Evolutionary conservation across 768 basidiomycete species (phyloP).

Genomic region (Boletus rubroflammeus): DNA sequence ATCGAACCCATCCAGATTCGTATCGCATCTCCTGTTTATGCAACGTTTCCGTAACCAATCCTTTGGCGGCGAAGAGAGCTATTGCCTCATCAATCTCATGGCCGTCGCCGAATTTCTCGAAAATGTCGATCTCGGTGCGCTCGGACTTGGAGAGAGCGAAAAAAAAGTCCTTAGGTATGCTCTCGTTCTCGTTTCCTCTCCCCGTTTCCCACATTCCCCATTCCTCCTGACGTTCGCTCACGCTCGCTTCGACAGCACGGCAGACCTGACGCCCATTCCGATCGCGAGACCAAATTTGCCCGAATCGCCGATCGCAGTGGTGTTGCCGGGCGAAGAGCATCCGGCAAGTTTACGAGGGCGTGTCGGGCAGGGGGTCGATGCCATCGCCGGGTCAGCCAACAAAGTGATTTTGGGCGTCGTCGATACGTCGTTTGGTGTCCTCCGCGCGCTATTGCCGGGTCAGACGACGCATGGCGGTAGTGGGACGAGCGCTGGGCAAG

Average conservation of each 20-base stretch:
- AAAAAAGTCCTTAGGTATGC: conserved; percentile 54
- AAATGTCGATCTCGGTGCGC: conserved; percentile 80
- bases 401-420: conserved; percentile 80
- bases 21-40: conserved; percentile 45
- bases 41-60: conserved; percentile 30
- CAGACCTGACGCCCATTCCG: conserved; percentile 79
- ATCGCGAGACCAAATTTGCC: conserved; percentile 50
- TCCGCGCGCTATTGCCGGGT: conserved; percentile 70
- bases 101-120: conserved; percentile 96
- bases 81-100: conserved; percentile 91
- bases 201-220: no score
- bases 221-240: neutral
- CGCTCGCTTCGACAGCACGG: conserved; percentile 47
- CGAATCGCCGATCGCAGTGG: conserved; percentile 38
- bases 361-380: conserved; percentile 77
- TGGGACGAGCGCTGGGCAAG: conserved; percentile 18
- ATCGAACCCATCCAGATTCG: conserved; percentile 80
- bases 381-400: conserved; percentile 77
- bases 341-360: conserved; percentile 63
- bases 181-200: no score
- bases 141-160: conserved; percentile 61
- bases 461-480: conserved; percentile 9
- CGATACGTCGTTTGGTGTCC: conserved; percentile 84
- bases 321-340: conserved; percentile 43
- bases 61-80: conserved; percentile 69